Base-by-base conservation (phyloP, 1,284 basidiomycete genomes). In the Melampsora americana region DNA sequence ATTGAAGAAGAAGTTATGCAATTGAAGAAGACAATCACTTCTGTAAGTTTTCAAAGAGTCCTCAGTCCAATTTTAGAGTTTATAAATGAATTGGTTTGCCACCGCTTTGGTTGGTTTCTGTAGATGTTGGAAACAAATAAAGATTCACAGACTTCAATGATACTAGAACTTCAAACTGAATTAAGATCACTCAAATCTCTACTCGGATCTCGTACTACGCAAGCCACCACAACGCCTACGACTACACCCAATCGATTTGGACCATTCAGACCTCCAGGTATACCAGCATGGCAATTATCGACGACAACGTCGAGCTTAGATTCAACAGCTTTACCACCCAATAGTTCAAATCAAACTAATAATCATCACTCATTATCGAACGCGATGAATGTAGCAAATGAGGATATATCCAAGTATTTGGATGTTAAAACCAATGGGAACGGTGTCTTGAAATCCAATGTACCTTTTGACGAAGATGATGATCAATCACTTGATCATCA, bases 101-200 rank as follows among this genome's bases (percentile, higher is more conserved):
- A 35, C 26, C 68, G 16, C 4, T n/a, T 30, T 60, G 12, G 6
- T 20, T 0, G 62, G 48, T 39, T 46, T 11, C n/a, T 56, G 35
- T 46, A 48, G 35, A 30, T 56, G 18, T 35, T 72, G 23, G 35
- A 26, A 35, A 59, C 42, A n/a, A 73, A 73, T 59, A 65, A 66
- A 42, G 70, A 73, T 42, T n/a, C 70, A 20, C 70, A 73, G 46
- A 65, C 62, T 9, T 35, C 46, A 48, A 32, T 48, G 6, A 65
- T 73, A 39, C 32, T 42, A 7, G 70, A 73, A 32, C 44, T 73
- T 20, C 70, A 73, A 73, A 66, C 62, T 23, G 70, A 73, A 59
- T 62, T 73, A 26, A 73, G 66, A 42, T 73, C 70, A 16, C 42
- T 73, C 14, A 73, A 73, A 66, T 73, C 70, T 23, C 32, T 73